Evolutionary conservation across 495 filamentous ascomycete species (phyloP), one percentile per base, ranked within the genome.

Genomic region (Aspergillus saccharolyticus): DNA sequence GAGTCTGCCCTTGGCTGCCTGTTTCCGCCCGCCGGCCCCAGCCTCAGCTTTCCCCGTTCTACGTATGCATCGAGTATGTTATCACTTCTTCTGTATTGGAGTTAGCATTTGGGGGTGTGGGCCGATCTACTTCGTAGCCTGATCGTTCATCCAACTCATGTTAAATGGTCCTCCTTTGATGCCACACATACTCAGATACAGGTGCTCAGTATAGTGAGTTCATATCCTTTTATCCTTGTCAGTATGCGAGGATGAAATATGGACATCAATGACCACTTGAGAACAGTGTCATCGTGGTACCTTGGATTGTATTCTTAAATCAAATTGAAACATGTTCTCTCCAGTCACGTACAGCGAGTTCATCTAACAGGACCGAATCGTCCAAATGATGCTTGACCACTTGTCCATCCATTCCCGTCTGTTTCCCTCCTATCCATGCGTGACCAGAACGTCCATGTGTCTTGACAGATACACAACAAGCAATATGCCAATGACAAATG

Each of bases 1-100:
- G 18, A 44, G 45, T 50, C 73, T 77, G 73, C 75, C 75, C 75
- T 78, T 76, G 56, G 56, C 61, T 39, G 53, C 24, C 52, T 25
- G 60, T 44, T 49, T n/a, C 47, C 17, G 30, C 33, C 30, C 12
- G 10, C 22, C 47, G 15, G 19, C 47, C 18, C n/a, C n/a, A n/a
- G n/a, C n/a, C n/a, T n/a, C n/a, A n/a, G n/a, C n/a, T n/a, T n/a
- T n/a, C n/a, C n/a, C n/a, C n/a, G n/a, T n/a, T n/a, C n/a, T n/a
- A n/a, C n/a, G n/a, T n/a, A n/a, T n/a, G n/a, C n/a, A n/a, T n/a
- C n/a, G n/a, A n/a, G 25, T 28, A 28, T 4, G 25, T 28, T 28
- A 28, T 28, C 25, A 28, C 25, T 28, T 28, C 25, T 28, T 28
- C 25, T 28, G 25, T 28, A 28, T 28, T 3, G 25, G 25, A 9